Evolutionary conservation across 1,139 yeast species (phyloP).

Genomic region (Hanseniaspora sp.): DNA sequence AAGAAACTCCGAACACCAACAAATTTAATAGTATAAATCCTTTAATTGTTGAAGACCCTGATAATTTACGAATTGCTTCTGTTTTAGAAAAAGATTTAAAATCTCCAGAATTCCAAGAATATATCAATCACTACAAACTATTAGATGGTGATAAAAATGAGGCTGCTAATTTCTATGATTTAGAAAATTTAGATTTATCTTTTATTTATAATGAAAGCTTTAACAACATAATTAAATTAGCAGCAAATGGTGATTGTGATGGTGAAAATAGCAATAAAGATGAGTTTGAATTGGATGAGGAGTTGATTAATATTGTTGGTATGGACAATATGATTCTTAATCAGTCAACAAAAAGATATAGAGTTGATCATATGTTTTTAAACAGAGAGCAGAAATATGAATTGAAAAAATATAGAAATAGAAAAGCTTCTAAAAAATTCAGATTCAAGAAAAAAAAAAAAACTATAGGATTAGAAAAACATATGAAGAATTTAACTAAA

Average conservation of each 20-base stretch:
- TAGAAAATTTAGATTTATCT: slow-evolving; percentile 8
- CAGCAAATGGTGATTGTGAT: background rate
- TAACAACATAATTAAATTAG: slow-evolving; percentile 3
- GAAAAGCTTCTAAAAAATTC: slow-evolving; percentile 14
- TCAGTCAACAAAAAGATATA: slow-evolving; percentile 2
- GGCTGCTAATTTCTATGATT: slow-evolving; percentile 1
- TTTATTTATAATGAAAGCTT: slow-evolving; percentile 13
- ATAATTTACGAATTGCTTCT: background rate
- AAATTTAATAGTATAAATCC: slow-evolving; percentile 12
- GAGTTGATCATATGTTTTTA: slow-evolving; percentile 14
- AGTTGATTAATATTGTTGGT: slow-evolving; percentile 7
- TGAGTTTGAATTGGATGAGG: slow-evolving; percentile 10
- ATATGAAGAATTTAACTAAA: background rate
- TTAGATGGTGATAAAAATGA: slow-evolving; percentile 3
- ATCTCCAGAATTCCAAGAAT: slow-evolving; percentile 5
- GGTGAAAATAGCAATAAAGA: background rate
- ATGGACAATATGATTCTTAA: slow-evolving; percentile 10
- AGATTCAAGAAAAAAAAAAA: slow-evolving; percentile 13
- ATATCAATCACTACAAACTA: slow-evolving; percentile 4
- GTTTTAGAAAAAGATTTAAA: background rate
- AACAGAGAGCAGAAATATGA: slow-evolving; percentile 10
- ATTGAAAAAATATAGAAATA: slow-evolving; percentile 13
- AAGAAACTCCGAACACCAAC: background rate
- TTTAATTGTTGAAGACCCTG: background rate
- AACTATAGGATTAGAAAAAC: slow-evolving; percentile 3